Base-by-base conservation (phyloP, 2,329 filamentous ascomycete genomes). In the Ascomycota sp. region DNA sequence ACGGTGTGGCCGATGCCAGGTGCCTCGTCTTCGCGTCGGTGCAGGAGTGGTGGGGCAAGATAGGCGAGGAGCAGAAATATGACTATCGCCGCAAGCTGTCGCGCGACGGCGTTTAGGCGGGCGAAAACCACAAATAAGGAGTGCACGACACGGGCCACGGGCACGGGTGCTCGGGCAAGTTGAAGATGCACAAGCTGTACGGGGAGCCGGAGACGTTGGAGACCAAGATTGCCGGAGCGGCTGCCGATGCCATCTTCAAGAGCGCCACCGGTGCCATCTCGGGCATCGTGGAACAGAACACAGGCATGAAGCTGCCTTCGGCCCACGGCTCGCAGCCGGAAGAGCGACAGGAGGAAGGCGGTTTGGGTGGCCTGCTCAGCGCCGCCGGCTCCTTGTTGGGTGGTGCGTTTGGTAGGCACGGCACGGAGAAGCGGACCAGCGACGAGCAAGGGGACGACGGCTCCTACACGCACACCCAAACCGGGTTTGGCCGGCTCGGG, bases 121-220 rank as follows among this genome's bases (percentile, higher is more conserved):
- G 79, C 11, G 63, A 75, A 35, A 94, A 94, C 52, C 85, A 94
- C 56, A 86, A 81, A 51, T 73, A 81, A 41, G 81, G 80, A 20
- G 75, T 86, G 8, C 56, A 82, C 11, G 83, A 94, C 50, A 74
- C 68, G 30, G 85, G 85, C 5, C 81, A 85, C 45, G 79, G 79
- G 9, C 81, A 93, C 46, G 82, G 82, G 30, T 92, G 82, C 45
- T 61, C 56, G 35, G 73, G 79, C 35, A 83, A 83, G 51, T 60
- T 93, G 8, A 67, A 73, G 38, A 78, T 91, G 67, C 70, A 73
- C 37, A 83, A 78, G 52, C 65, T 67, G 38, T 69, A 65, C 34
- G 51, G 56, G 21, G 53, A 53, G 9, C 52, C 51, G 3, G 57
- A 63, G 34, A 62, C 56, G 20, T 42, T 62, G 25, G 62, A 69